Percentiles rank a stretch among this genome's conserved stretches.
These are phyloP conservation scores for Tremellales sp. DNA, from an alignment of 1,284 basidiomycete species.

Conservation along the genomic window DNA sequence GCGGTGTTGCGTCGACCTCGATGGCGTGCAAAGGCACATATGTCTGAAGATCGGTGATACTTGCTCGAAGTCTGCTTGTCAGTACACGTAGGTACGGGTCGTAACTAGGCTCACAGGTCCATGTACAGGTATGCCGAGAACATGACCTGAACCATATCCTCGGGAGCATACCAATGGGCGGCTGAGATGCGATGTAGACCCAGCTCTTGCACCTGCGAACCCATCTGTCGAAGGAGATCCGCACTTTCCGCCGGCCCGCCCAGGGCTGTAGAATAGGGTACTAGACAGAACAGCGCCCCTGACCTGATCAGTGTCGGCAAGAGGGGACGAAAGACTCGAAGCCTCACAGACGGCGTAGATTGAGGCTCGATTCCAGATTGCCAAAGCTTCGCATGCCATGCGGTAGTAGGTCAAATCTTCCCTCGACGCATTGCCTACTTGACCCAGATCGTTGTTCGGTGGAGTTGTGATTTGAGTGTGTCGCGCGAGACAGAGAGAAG, in stretches of 20 bases:
- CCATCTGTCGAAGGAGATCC: constrained; percentile 15
- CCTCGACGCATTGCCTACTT: not conserved
- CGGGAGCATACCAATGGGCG: constrained; percentile 9
- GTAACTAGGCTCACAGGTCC: constrained; percentile 17
- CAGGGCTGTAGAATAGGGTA: constrained; percentile 12
- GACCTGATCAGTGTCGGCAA: not conserved
- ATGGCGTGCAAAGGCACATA: constrained; percentile 16
- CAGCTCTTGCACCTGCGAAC: constrained; percentile 17
- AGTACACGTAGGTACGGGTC: not conserved
- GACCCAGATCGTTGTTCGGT: not conserved
- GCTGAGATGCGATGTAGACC: constrained; percentile 10
- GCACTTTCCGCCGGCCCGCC: constrained; percentile 13
- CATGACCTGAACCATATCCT: constrained; percentile 13
- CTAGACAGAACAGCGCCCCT: constrained; percentile 20
- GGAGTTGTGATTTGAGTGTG: not conserved
- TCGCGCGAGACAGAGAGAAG: constrained; percentile 15
- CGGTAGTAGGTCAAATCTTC: constrained; percentile 30
- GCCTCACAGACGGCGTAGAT: constrained; percentile 23
- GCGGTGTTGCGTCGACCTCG: constrained; percentile 15
- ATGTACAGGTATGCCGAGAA: constrained; percentile 18
- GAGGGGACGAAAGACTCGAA: too few species aligned
- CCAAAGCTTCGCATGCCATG: constrained; percentile 18
- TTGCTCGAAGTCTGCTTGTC: constrained; percentile 14
- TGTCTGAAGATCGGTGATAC: constrained; percentile 14
- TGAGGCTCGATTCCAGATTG: constrained; percentile 18